Base-by-base conservation (phyloP, 1,284 basidiomycete species). In the Farysia itapuensis region DNA sequence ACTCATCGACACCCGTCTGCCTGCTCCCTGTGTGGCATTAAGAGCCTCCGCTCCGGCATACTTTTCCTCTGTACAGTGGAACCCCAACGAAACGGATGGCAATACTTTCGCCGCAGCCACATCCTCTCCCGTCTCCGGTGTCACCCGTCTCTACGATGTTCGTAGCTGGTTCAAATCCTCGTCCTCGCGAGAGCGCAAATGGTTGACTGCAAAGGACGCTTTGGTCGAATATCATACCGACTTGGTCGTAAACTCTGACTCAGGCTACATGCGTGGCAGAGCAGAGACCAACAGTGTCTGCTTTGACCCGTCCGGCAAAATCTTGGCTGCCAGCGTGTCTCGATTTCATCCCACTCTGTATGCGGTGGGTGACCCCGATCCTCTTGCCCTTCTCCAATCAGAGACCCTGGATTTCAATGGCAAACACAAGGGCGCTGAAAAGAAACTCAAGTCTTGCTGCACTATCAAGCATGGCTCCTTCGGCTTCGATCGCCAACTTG, bases 51-150 rank as follows among this genome's bases (percentile, higher is more conserved):
- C 38, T 9, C 35, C 40, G 9, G 39, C 44, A 8, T 43, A 34
- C 33, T 56, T 56, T 16, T 44, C 50, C 7, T 54, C 57, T n/a
- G 46, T 53, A 7, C 47, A 54, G 18, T 60, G 46, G 46, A 53
- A 53, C 16, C 57, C 57, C 9, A 60, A 39, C 33, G 18, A 25
- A 2, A 46, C 50, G 5, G 57, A 60, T 21, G 57, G 57, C 24
- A 60, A 60, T 24, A 60, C 57, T 5, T 60, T 60, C 32, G 57
- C 50, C 16, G 57, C 51, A 21, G 46, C 49, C 11, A 60, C 57
- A 16, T 42, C 35, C 21, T 42, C 39, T 13, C 35, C 40, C 25
- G 43, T 53, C 41, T 48, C 46, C 35, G 57, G 57, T 21, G 48
- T 42, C 33, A 48, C 44, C 5, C 39, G 57, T 12, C 57, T 60